Percentiles rank a stretch among this genome's conserved stretches.
Evolutionary conservation across 352 stramenopile genomes (phyloP).

Genomic region (Globisporangium spiculum): DNA sequence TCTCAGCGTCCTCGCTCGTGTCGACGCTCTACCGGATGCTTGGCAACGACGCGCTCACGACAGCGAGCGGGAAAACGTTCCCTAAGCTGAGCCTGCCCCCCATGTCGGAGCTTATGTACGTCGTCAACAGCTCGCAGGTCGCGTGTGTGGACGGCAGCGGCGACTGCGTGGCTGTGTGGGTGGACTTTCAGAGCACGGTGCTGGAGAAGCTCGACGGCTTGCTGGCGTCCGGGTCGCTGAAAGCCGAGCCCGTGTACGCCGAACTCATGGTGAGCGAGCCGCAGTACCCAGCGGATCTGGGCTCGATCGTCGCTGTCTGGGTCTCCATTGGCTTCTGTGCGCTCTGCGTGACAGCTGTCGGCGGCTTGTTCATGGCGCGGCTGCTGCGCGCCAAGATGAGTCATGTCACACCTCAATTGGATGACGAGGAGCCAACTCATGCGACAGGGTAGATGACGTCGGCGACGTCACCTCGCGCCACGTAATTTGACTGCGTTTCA

Average conservation of each 20-base stretch:
- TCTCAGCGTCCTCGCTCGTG: conserved; percentile 38
- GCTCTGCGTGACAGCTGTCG: conserved; percentile 27
- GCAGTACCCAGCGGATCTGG: conserved; percentile 38
- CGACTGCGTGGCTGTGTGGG: conserved; percentile 33
- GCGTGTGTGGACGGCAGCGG: conserved; percentile 27
- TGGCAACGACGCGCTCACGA: conserved; percentile 28
- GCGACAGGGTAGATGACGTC: neutral
- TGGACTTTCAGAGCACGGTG: conserved; percentile 45
- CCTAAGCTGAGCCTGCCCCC: conserved; percentile 31
- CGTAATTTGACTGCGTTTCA: neutral
- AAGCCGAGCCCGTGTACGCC: conserved; percentile 40
- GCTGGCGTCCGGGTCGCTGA: conserved; percentile 41
- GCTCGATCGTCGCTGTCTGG: conserved; percentile 54
- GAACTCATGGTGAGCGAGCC: conserved; percentile 37
- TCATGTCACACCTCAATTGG: conserved; percentile 38
- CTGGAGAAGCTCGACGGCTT: conserved; percentile 56
- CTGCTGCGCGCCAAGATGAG: conserved; percentile 36
- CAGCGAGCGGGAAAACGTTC: conserved; percentile 35
- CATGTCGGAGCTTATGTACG: conserved; percentile 44
- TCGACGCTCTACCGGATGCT: conserved; percentile 60
- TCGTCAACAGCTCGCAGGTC: conserved; percentile 45
- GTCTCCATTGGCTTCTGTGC: conserved; percentile 57
- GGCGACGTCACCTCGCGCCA: conserved; percentile 9
- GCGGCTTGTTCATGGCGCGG: conserved; percentile 32
- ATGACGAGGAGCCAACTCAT: neutral